A percentile compares a stretch with the other conserved stretches of the same genome.
These are phyloP conservation scores for Lyophyllum semitale DNA, from an alignment of 768 basidiomycete species.

Conservation along the genomic window DNA sequence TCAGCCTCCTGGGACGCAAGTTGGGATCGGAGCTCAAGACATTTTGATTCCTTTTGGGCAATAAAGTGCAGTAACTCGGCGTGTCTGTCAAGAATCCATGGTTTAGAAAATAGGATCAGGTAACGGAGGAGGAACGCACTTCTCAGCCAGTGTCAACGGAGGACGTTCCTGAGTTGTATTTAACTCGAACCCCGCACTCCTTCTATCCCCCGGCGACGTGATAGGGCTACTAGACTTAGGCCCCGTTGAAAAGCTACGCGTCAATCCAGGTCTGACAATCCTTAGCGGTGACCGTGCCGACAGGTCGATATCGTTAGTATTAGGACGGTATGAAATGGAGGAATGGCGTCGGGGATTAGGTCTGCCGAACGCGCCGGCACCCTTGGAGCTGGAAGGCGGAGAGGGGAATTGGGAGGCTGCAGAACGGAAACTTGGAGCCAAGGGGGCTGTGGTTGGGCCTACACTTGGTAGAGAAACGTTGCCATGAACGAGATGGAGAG, in stretches of 20 bases:
- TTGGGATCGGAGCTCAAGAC: conserved; percentile 78
- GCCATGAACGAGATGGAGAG: conserved; percentile 48
- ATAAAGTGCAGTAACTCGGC: conserved; percentile 82
- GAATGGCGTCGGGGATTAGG: conserved; percentile 45
- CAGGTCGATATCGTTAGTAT: conserved; percentile 18
- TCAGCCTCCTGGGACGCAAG: conserved; percentile 74
- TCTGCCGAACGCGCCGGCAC: conserved; percentile 15
- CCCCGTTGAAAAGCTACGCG: conserved; percentile 22
- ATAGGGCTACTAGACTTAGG: conserved; percentile 10
- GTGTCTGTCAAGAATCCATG: conserved; percentile 52
- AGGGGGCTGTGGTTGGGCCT: conserved; percentile 18
- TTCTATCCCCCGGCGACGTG: conserved; percentile 25
- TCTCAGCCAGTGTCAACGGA: conserved; percentile 71
- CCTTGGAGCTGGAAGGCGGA: conserved; percentile 25
- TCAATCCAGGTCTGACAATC: conserved; percentile 14
- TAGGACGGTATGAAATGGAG: conserved; percentile 53
- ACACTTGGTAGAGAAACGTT: conserved; percentile 20
- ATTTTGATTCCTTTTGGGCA: conserved; percentile 84
- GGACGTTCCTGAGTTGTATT: conserved; percentile 28
- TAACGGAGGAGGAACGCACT: conserved; percentile 43
- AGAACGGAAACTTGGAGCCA: conserved; percentile 17
- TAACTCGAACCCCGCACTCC: conserved; percentile 25
- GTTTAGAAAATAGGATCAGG: neutral
- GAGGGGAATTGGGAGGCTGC: conserved; percentile 17
- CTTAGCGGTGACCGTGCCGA: conserved; percentile 12